Evolutionary conservation across 768 basidiomycete genomes (phyloP).

Genomic region (Suillus discolor): DNA sequence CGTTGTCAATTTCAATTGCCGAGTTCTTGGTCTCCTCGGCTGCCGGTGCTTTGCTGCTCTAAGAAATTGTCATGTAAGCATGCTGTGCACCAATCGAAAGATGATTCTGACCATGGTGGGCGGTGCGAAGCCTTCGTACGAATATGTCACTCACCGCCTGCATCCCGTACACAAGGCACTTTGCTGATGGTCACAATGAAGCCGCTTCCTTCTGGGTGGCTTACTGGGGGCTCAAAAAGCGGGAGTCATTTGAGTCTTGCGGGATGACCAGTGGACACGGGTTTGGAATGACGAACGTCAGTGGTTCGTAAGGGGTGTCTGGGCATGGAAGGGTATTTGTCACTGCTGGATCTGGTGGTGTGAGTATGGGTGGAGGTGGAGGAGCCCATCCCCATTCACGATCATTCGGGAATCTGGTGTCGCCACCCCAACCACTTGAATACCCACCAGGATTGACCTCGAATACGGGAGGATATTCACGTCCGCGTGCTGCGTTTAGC

Average conservation of each 20-base stretch:
- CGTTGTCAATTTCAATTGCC: too few relatives aligned
- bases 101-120: too few relatives aligned
- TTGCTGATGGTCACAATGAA: conserved; percentile 66
- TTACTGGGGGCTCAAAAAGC: conserved; percentile 13
- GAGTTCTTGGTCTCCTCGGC: too few relatives aligned
- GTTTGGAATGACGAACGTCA: neutral
- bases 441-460: neutral
- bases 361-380: neutral
- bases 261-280: too few relatives aligned
- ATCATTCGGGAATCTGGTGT: neutral
- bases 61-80: too few relatives aligned
- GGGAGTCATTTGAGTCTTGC: neutral
- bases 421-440: conserved; percentile 3
- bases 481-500: conserved; percentile 3
- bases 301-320: too few relatives aligned
- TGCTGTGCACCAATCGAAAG: too few relatives aligned
- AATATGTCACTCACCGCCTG: conserved; percentile 52
- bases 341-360: neutral
- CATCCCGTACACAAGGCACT: conserved; percentile 52
- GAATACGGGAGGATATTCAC: too few relatives aligned
- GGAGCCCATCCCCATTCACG: neutral
- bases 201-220: conserved; percentile 51
- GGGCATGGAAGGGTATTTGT: neutral
- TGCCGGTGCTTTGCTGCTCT: too few relatives aligned
- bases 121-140: too few relatives aligned